A percentile compares a stretch with the other conserved stretches of the same genome.
Conservation (phyloP, 345 rosid genomes). For the Aegle marmelos region DNA sequence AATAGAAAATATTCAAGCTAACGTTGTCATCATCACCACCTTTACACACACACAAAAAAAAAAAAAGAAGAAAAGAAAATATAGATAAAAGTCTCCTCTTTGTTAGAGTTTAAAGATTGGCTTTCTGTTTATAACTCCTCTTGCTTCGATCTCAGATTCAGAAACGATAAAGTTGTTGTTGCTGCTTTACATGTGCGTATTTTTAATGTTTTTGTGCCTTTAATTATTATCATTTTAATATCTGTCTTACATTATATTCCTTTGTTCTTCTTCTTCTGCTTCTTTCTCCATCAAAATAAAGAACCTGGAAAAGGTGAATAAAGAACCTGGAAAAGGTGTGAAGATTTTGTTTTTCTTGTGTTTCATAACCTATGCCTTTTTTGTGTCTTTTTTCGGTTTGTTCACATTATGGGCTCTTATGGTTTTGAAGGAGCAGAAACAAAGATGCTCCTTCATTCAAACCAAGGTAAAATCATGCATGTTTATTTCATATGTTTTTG, state of each 20-base stretch:
- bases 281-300: not conserved
- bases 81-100: slow-evolving; percentile 20
- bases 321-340: not conserved
- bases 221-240: not conserved
- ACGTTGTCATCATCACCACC: slow-evolving; percentile 21
- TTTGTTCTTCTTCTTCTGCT: not conserved
- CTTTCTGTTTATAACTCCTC: not conserved
- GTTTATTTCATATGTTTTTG: not conserved
- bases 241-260: not conserved
- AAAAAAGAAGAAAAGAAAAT: too few relatives aligned
- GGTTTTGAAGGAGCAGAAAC: slow-evolving; percentile 23
- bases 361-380: not conserved
- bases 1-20: not conserved
- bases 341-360: not conserved
- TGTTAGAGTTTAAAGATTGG: slow-evolving; percentile 13
- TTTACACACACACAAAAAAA: not conserved
- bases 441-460: slow-evolving; percentile 26
- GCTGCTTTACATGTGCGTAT: slow-evolving; percentile 26
- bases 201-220: slow-evolving; percentile 2
- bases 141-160: slow-evolving; percentile 14
- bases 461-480: slow-evolving; percentile 26
- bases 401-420: slow-evolving; percentile 21
- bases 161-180: slow-evolving; percentile 9
- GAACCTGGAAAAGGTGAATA: not conserved
- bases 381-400: not conserved